These are phyloP conservation scores for Pythium grandisporangium DNA, from an alignment of 352 stramenopile species.

Conservation along the genomic window DNA sequence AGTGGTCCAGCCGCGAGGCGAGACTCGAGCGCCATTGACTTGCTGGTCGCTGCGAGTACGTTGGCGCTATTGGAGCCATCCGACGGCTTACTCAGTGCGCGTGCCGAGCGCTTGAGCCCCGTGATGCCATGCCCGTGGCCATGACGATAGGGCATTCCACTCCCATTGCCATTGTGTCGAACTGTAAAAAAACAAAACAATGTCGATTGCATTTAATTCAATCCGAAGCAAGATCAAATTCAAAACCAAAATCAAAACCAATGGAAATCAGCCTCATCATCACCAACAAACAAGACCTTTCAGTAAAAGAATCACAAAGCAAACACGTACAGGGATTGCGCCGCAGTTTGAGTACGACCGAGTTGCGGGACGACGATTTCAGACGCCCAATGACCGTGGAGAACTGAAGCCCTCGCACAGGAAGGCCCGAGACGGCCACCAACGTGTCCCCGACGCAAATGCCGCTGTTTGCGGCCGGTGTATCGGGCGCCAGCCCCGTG, in stretches of 20 bases:
- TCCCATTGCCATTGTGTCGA: conserved; percentile 49
- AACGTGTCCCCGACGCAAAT: conserved; percentile 77
- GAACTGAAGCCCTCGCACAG: conserved; percentile 70
- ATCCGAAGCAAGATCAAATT: too few species aligned
- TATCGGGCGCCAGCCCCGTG: conserved; percentile 62
- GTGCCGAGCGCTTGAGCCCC: conserved; percentile 39
- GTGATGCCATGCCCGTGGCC: conserved; percentile 8
- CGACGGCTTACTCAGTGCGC: conserved; percentile 31
- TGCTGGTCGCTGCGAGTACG: conserved; percentile 50
- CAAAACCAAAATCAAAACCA: too few species aligned
- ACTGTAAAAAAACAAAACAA: conserved; percentile 21
- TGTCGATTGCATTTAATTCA: too few species aligned
- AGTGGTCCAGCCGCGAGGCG: conserved; percentile 21
- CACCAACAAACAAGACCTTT: too few species aligned
- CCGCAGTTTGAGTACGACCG: conserved; percentile 69
- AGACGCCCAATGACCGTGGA: conserved; percentile 73
- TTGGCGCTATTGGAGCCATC: conserved; percentile 75
- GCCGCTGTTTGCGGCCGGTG: conserved; percentile 54
- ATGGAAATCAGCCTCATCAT: neutral
- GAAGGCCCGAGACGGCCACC: conserved; percentile 58
- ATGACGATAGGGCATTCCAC: conserved; percentile 30
- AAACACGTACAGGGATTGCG: conserved; percentile 65
- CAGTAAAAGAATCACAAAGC: neutral
- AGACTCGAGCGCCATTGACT: conserved; percentile 61
- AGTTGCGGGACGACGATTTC: conserved; percentile 73